These are phyloP conservation scores for Ustilago tritici DNA, from an alignment of 1,284 basidiomycete genomes.

Conservation along the genomic window DNA sequence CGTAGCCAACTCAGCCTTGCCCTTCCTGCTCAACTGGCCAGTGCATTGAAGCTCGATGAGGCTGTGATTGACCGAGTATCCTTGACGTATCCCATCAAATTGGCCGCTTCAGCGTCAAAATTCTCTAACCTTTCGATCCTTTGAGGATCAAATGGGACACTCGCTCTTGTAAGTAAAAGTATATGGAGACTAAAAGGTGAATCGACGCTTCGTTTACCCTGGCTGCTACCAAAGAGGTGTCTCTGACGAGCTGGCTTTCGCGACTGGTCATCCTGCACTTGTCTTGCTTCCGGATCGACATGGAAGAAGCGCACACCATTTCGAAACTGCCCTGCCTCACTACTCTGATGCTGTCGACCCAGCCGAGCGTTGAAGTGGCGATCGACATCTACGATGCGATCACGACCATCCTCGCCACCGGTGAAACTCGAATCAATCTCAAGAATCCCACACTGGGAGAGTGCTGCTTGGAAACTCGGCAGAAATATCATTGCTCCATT, in stretches of 20 bases:
- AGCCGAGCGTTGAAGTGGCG: background rate
- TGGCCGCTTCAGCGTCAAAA: background rate
- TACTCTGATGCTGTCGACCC: background rate
- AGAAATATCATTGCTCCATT: background rate
- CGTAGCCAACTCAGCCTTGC: slow-evolving; percentile 4
- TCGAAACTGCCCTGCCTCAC: slow-evolving; percentile 5
- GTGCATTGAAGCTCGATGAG: background rate
- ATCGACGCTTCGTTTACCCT: background rate
- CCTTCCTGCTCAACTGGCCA: background rate
- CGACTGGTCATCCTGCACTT: background rate
- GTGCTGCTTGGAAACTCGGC: background rate
- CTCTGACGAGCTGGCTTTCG: background rate
- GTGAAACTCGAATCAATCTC: slow-evolving; percentile 2
- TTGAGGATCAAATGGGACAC: background rate
- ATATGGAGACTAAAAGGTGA: background rate
- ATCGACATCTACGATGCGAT: slow-evolving; percentile 1
- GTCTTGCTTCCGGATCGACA: background rate
- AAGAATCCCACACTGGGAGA: background rate
- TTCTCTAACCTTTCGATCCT: background rate
- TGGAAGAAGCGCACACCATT: background rate
- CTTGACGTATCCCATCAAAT: background rate
- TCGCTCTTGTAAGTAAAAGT: background rate
- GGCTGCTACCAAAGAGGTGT: background rate
- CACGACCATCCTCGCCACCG: background rate
- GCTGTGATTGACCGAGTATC: background rate